Evolutionary conservation across 2,329 filamentous ascomycete genomes (phyloP).

Genomic region (Alternaria hordeiaustralica): DNA sequence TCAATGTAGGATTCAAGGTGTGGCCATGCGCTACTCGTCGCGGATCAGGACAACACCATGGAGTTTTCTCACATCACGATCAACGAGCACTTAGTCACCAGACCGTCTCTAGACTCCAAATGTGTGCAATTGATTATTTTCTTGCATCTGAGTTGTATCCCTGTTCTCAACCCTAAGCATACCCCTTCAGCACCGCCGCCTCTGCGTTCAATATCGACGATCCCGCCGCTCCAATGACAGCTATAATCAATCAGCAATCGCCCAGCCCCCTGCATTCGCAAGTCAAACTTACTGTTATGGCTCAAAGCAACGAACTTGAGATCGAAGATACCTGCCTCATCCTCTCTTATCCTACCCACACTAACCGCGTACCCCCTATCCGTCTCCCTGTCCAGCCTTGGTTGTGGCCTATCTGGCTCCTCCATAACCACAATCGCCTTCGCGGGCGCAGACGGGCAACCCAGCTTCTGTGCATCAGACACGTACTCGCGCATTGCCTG

Average conservation of each 20-base stretch:
- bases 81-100: background rate
- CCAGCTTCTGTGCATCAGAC: constrained; percentile 80
- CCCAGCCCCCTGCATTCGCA: constrained; percentile 30
- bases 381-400: constrained; percentile 84
- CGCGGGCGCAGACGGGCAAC: constrained; percentile 84
- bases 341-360: constrained; percentile 84
- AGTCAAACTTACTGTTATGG: constrained; percentile 68
- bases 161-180: constrained; percentile 54
- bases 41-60: background rate
- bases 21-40: background rate
- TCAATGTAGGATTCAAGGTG: background rate
- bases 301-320: constrained; percentile 93
- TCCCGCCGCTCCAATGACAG: constrained; percentile 94
- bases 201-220: constrained; percentile 95
- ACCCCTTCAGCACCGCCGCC: constrained; percentile 88
- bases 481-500: constrained; percentile 80
- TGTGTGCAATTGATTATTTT: background rate
- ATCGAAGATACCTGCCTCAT: constrained; percentile 89
- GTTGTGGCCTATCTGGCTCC: constrained; percentile 88
- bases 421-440: constrained; percentile 88
- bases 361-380: constrained; percentile 88
- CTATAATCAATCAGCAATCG: constrained; percentile 43
- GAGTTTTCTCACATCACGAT: background rate
- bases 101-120: background rate
- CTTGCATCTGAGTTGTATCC: background rate